phyloP scores from a whole-genome alignment of 495 filamentous ascomycete genomes.

The Penicillium manginii region DNA sequence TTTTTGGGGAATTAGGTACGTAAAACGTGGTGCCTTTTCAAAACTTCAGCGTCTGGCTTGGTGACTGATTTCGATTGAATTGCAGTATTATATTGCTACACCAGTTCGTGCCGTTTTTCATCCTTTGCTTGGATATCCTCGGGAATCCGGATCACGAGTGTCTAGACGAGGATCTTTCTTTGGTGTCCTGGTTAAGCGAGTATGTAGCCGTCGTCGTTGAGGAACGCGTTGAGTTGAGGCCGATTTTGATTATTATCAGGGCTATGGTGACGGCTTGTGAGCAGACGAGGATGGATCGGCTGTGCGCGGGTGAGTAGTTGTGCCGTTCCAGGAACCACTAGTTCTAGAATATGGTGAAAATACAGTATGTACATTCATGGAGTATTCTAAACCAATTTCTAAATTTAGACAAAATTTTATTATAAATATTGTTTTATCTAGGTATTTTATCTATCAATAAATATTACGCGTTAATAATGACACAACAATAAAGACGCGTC shows the following conservation, averaged over 20 bases:
- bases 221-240: constrained; percentile 12
- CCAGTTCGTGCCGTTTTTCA: constrained; percentile 21
- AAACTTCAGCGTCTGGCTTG: no score
- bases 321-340: no score
- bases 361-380: no score
- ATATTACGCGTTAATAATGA: no score
- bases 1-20: neutral
- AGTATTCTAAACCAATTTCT: no score
- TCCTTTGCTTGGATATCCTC: constrained; percentile 17
- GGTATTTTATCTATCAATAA: no score
- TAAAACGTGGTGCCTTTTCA: no score
- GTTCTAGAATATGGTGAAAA: no score
- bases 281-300: neutral
- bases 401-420: no score
- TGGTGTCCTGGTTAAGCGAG: constrained; percentile 12
- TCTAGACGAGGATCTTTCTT: constrained; percentile 11
- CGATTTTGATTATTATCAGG: constrained; percentile 15
- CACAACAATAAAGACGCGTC: no score
- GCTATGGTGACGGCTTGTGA: constrained; percentile 9
- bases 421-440: no score
- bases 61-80: no score
- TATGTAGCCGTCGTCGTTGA: constrained; percentile 10
- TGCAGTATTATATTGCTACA: constrained; percentile 21
- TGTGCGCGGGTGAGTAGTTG: neutral
- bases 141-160: constrained; percentile 3